These are phyloP conservation scores for Blastobotrys raffinosifermentans DNA, from an alignment of 1,139 yeast species.

Conservation along the genomic window DNA sequence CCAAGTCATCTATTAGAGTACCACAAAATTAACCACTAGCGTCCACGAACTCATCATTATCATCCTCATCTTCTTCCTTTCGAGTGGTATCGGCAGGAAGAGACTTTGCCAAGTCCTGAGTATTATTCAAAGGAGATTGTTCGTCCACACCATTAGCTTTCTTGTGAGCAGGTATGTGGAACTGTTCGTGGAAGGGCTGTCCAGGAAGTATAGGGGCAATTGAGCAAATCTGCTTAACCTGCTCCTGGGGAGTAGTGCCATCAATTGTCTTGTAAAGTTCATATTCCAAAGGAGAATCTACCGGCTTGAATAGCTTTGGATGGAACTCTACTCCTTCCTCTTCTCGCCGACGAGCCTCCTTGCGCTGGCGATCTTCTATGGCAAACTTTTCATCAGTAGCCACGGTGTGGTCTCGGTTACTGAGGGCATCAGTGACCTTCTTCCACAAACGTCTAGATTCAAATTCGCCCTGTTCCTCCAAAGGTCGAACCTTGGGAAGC, in stretches of 20 bases:
- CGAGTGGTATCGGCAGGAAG: not conserved
- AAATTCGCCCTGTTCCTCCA: slow-evolving; percentile 68
- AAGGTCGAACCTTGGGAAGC: slow-evolving; percentile 68
- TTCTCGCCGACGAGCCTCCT: slow-evolving; percentile 59
- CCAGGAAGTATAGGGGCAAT: slow-evolving; percentile 73
- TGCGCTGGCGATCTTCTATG: slow-evolving; percentile 81
- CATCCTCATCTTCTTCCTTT: slow-evolving; percentile 13
- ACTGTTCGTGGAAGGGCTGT: slow-evolving; percentile 55
- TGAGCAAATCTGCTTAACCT: slow-evolving; percentile 51
- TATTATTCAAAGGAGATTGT: slow-evolving; percentile 1
- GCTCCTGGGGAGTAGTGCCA: slow-evolving; percentile 41
- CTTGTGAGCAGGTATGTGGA: slow-evolving; percentile 62
- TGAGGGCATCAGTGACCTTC: slow-evolving; percentile 71
- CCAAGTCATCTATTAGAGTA: not conserved
- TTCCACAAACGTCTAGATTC: slow-evolving; percentile 86
- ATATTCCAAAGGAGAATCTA: slow-evolving; percentile 46
- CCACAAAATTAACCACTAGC: slow-evolving; percentile 15
- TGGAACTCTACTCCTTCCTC: slow-evolving; percentile 77
- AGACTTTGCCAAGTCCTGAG: not conserved
- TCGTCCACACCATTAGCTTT: slow-evolving; percentile 32
- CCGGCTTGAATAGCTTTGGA: slow-evolving; percentile 64
- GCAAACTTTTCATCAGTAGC: slow-evolving; percentile 87
- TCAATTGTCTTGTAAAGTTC: slow-evolving; percentile 56
- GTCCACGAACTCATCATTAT: slow-evolving; percentile 24
- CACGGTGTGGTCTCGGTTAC: slow-evolving; percentile 61